Evolutionary conservation across 2,329 filamentous ascomycete species (phyloP).

Genomic region (Talaromyces sp.): DNA sequence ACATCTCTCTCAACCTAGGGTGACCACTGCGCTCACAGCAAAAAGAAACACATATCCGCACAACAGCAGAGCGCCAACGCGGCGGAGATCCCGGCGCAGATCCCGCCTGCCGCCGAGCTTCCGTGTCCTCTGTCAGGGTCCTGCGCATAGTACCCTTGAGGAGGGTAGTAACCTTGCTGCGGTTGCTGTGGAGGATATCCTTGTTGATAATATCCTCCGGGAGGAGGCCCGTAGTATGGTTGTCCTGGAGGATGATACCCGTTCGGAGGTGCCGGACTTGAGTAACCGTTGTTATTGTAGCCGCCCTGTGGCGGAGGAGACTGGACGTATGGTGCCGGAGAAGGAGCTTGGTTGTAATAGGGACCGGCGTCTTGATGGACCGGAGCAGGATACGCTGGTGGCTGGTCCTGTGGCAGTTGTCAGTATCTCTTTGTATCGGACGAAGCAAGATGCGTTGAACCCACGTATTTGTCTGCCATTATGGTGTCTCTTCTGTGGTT

Average conservation of each 20-base stretch:
- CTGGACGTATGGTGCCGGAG: constrained; percentile 11
- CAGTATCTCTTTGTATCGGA: neutral
- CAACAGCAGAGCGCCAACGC: constrained; percentile 48
- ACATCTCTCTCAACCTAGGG: neutral
- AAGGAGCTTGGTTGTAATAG: constrained; percentile 12
- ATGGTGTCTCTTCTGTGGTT: neutral
- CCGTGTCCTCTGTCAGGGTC: neutral
- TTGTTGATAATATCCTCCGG: constrained; percentile 32
- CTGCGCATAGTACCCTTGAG: constrained; percentile 22
- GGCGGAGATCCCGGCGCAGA: constrained; percentile 45
- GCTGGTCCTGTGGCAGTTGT: constrained; percentile 13
- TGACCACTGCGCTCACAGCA: neutral
- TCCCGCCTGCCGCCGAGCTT: constrained; percentile 26
- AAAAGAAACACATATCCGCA: constrained; percentile 23
- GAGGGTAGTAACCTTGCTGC: constrained; percentile 31
- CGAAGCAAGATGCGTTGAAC: neutral
- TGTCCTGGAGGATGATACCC: constrained; percentile 34
- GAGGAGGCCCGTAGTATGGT: constrained; percentile 23
- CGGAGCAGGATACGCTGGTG: constrained; percentile 34
- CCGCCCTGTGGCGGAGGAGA: constrained; percentile 24
- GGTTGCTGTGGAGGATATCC: constrained; percentile 25
- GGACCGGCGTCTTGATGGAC: constrained; percentile 28
- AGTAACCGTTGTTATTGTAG: constrained; percentile 21
- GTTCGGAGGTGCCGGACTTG: constrained; percentile 20
- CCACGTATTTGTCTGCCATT: neutral